phyloP scores from a whole-genome alignment of 1,284 basidiomycete species.

The Fomitopsis schrenkii region DNA sequence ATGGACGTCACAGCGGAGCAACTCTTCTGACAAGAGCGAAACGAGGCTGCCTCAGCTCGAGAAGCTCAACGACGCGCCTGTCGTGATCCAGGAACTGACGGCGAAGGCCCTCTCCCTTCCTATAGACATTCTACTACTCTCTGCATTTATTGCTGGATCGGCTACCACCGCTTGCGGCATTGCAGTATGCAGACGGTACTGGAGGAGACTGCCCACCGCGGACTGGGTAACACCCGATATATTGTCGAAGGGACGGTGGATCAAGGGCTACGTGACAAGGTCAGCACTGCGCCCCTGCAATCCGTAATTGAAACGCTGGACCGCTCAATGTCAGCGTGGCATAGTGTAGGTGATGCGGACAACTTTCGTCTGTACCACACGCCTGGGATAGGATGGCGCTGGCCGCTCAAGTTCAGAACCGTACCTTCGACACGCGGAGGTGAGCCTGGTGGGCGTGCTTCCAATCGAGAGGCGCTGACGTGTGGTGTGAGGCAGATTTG shows the following conservation, averaged over 20 bases:
- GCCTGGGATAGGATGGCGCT: slow-evolving; percentile 68
- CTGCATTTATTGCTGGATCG: slow-evolving; percentile 39
- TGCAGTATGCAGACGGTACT: slow-evolving; percentile 49
- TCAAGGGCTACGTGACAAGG: slow-evolving; percentile 75
- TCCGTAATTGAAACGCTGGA: neutral
- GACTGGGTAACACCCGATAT: slow-evolving; percentile 64
- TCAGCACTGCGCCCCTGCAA: slow-evolving; percentile 28
- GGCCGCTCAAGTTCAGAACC: slow-evolving; percentile 64
- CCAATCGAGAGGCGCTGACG: neutral
- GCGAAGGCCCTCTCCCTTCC: slow-evolving; percentile 7
- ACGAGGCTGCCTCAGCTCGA: neutral
- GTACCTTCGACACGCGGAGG: slow-evolving; percentile 63
- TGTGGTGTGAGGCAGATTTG: slow-evolving; percentile 43
- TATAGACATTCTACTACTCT: slow-evolving; percentile 15
- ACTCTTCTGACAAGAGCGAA: neutral
- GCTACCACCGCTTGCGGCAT: slow-evolving; percentile 35
- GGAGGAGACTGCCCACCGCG: slow-evolving; percentile 53
- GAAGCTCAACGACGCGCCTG: neutral
- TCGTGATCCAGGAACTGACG: slow-evolving; percentile 1
- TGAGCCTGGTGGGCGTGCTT: slow-evolving; percentile 22
- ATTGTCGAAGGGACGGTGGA: slow-evolving; percentile 53
- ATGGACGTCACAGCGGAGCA: neutral
- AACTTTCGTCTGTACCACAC: slow-evolving; percentile 84
- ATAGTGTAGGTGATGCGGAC: slow-evolving; percentile 80
- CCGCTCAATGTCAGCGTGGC: neutral